Evolutionary conservation across 805 yeast species (phyloP).

Genomic region (Starmerella sirachaensis): DNA sequence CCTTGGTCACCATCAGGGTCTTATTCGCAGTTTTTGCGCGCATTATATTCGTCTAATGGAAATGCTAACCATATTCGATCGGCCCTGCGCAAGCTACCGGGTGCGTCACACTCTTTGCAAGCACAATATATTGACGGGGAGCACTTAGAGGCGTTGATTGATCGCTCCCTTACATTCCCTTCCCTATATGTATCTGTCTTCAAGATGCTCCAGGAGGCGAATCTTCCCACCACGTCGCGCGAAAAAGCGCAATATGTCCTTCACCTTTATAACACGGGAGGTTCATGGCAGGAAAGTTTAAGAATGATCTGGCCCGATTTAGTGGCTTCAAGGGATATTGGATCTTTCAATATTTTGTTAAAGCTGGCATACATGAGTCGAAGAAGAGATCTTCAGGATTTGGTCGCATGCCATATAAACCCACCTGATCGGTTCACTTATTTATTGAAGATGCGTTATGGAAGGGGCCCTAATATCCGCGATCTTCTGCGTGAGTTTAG

Average conservation of each 20-base stretch:
- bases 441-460: slow-evolving; percentile 19
- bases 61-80: not conserved
- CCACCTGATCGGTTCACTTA: slow-evolving; percentile 27
- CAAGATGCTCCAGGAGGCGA: slow-evolving; percentile 23
- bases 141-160: slow-evolving; percentile 29
- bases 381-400: slow-evolving; percentile 15
- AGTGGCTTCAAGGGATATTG: slow-evolving; percentile 11
- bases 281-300: slow-evolving; percentile 10
- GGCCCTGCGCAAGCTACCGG: slow-evolving; percentile 25
- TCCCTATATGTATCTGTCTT: slow-evolving; percentile 18
- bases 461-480: slow-evolving; percentile 8
- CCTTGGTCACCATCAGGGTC: not conserved
- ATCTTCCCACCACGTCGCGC: slow-evolving; percentile 26
- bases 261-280: not conserved
- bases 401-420: slow-evolving; percentile 19
- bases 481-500: slow-evolving; percentile 18
- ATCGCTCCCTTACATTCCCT: slow-evolving; percentile 14
- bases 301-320: slow-evolving; percentile 13
- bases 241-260: slow-evolving; percentile 23
- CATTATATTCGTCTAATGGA: slow-evolving; percentile 2
- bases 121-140: slow-evolving; percentile 25
- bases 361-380: slow-evolving; percentile 22
- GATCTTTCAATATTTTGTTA: slow-evolving; percentile 26
- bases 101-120: slow-evolving; percentile 21
- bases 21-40: slow-evolving; percentile 7